phyloP scores from a whole-genome alignment of 2,329 filamentous ascomycete genomes.

The Thielaviopsis punctulata region DNA sequence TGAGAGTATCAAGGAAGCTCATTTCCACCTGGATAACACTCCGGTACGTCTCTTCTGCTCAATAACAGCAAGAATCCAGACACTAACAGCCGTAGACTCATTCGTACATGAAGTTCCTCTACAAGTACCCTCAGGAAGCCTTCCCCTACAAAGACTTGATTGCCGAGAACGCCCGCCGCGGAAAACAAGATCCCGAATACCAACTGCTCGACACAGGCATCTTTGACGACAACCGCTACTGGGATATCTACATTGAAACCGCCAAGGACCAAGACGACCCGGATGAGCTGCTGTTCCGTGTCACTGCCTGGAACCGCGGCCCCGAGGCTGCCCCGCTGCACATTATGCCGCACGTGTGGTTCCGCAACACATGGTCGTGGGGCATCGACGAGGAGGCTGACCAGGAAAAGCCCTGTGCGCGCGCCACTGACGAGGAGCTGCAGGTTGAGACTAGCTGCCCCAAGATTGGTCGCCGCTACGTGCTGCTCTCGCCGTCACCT shows the following conservation, averaged over 20 bases:
- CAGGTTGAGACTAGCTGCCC: conserved; percentile 25
- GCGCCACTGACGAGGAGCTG: conserved; percentile 34
- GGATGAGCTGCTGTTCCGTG: conserved; percentile 81
- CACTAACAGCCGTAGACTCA: conserved; percentile 26
- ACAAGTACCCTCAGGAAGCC: conserved; percentile 84
- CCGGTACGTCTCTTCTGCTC: conserved; percentile 25
- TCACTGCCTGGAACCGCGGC: conserved; percentile 91
- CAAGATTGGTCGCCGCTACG: conserved; percentile 65
- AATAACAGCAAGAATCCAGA: not conserved
- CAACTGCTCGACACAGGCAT: conserved; percentile 78
- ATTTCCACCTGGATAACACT: conserved; percentile 93
- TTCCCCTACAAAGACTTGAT: conserved; percentile 87
- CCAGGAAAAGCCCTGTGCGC: conserved; percentile 75
- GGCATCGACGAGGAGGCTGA: conserved; percentile 57
- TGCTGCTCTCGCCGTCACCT: conserved; percentile 77
- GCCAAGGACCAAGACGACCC: conserved; percentile 87
- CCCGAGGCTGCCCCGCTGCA: conserved; percentile 80
- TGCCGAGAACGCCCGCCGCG: conserved; percentile 63
- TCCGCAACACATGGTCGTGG: conserved; percentile 95
- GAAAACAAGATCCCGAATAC: conserved; percentile 68
- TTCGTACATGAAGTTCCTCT: conserved; percentile 97
- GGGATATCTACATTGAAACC: conserved; percentile 93
- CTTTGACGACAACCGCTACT: conserved; percentile 82
- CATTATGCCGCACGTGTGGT: conserved; percentile 90
- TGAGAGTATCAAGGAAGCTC: conserved; percentile 89